phyloP scores from a whole-genome alignment of 2,329 filamentous ascomycete genomes.

The Epichloe brachyelytri region DNA sequence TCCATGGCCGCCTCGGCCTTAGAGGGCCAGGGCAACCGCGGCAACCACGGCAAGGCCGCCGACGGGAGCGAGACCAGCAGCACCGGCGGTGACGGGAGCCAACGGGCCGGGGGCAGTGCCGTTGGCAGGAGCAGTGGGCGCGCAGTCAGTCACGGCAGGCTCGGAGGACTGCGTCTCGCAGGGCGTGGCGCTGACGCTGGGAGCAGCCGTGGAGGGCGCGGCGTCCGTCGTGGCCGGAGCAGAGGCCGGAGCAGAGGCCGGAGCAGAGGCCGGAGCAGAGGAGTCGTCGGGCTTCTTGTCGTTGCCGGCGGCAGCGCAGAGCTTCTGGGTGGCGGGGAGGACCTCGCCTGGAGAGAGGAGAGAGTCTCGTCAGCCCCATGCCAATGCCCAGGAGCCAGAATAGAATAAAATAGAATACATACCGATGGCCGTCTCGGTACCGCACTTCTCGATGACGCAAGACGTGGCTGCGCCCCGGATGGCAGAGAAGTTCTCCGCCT shows the following conservation, averaged over 20 bases:
- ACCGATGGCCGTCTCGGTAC: constrained; percentile 25
- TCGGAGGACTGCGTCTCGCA: constrained; percentile 5
- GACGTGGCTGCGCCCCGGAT: constrained; percentile 20
- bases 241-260: background rate
- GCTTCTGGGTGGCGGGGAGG: constrained; percentile 23
- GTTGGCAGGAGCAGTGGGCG: constrained; percentile 7
- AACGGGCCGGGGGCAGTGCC: constrained; percentile 7
- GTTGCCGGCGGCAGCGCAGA: constrained; percentile 15
- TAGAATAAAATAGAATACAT: constrained; percentile 11
- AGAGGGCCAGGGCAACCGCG: constrained; percentile 24
- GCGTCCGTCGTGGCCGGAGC: constrained; percentile 2
- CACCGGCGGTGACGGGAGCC: constrained; percentile 15
- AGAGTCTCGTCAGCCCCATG: too few species aligned
- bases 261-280: background rate
- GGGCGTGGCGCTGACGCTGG: too few species aligned
- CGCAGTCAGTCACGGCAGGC: constrained; percentile 3
- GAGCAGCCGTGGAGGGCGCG: constrained; percentile 1
- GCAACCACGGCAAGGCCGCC: constrained; percentile 21
- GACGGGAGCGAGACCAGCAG: constrained; percentile 18
- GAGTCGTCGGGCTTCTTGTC: constrained; percentile 1
- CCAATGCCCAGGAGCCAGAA: too few species aligned
- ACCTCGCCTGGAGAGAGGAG: constrained; percentile 20
- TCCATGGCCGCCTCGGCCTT: constrained; percentile 9
- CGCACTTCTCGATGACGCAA: constrained; percentile 25
- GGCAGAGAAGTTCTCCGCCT: constrained; percentile 15